A percentile compares a stretch with the other conserved stretches of the same genome.
Conservation (phyloP, 2,329 filamentous ascomycete genomes). For the Fusarium sp. region DNA sequence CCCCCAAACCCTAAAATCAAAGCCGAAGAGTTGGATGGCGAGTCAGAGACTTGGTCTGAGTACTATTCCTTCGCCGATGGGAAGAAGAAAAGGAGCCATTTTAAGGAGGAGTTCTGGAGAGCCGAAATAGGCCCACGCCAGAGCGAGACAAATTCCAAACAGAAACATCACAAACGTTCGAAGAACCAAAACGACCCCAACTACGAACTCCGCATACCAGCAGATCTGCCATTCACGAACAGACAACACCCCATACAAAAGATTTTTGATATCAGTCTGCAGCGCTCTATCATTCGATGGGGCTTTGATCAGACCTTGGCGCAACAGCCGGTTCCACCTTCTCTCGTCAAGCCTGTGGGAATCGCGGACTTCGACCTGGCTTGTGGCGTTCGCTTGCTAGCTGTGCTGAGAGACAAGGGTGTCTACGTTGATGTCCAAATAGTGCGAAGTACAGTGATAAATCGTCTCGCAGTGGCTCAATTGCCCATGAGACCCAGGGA, state of each 20-base stretch:
- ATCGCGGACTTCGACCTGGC: conserved; percentile 47
- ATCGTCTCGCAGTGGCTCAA: conserved; percentile 44
- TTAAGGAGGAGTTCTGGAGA: conserved; percentile 38
- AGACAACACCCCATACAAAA: conserved; percentile 57
- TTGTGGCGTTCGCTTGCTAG: conserved; percentile 50
- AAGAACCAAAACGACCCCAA: not conserved
- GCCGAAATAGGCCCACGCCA: conserved; percentile 31
- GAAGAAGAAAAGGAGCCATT: conserved; percentile 24
- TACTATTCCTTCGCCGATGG: conserved; percentile 1
- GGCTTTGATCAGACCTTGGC: conserved; percentile 54
- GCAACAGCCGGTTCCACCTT: conserved; percentile 19
- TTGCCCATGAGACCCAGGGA: conserved; percentile 43
- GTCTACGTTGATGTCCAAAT: conserved; percentile 48
- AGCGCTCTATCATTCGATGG: conserved; percentile 55
- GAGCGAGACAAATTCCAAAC: not conserved
- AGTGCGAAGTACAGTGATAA: conserved; percentile 42
- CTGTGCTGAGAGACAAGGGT: conserved; percentile 47
- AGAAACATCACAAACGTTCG: not conserved
- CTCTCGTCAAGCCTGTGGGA: conserved; percentile 16
- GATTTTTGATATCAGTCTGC: conserved; percentile 54
- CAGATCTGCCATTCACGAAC: conserved; percentile 54
- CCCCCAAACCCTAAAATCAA: conserved; percentile 37
- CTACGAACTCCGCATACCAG: conserved; percentile 42
- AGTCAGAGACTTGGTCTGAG: conserved; percentile 10
- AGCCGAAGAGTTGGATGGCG: not conserved